Evolutionary conservation across 345 rosid genomes (phyloP).

Genomic region (Draba incana): DNA sequence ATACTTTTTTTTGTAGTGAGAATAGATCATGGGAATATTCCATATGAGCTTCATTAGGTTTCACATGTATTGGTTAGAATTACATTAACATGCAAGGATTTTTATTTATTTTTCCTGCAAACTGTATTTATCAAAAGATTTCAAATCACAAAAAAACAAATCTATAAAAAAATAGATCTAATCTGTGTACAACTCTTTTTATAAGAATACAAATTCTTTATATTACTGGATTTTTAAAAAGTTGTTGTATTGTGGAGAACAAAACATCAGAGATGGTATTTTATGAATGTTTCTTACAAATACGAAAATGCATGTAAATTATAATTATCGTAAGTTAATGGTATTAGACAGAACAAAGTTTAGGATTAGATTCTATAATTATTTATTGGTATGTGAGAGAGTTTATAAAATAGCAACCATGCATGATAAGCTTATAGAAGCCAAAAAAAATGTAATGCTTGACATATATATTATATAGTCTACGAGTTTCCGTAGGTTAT

Average conservation of each 20-base stretch:
- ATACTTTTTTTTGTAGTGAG: too few species aligned
- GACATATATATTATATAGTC: conserved; percentile 29
- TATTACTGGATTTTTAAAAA: neutral
- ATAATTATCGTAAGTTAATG: neutral
- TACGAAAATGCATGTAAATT: neutral
- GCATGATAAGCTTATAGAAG: conserved; percentile 29
- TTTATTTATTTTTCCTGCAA: too few species aligned
- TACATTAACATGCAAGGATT: too few species aligned
- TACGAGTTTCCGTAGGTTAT: conserved; percentile 36
- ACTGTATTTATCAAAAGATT: too few species aligned
- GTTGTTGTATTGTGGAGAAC: neutral
- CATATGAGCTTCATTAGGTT: conserved; percentile 28
- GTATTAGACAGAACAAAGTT: neutral
- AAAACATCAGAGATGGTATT: neutral
- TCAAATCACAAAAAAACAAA: too few species aligned
- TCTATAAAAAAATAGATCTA: too few species aligned
- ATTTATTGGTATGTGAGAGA: conserved; percentile 10
- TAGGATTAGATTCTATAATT: neutral
- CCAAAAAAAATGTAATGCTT: conserved; percentile 17
- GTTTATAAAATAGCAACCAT: conserved; percentile 27
- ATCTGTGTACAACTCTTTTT: neutral
- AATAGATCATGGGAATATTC: conserved; percentile 33
- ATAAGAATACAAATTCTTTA: too few species aligned
- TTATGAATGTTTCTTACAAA: too few species aligned
- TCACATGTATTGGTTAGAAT: conserved; percentile 15